These are phyloP conservation scores for Pestalotiopsis sp. DNA, from an alignment of 2,329 filamentous ascomycete species.

Conservation along the genomic window DNA sequence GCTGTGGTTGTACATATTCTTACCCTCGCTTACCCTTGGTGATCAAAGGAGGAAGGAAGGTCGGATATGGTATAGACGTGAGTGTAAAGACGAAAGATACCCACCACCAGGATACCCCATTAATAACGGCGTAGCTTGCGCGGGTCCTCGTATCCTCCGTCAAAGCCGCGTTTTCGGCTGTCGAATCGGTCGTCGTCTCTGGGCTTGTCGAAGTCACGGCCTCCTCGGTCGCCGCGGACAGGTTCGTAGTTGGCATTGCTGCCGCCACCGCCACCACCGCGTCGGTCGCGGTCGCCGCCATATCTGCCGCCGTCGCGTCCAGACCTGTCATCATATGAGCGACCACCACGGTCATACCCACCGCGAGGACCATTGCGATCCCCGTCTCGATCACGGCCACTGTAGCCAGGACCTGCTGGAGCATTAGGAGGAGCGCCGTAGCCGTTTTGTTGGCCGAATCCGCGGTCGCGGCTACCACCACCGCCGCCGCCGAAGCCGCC, in stretches of 20 bases:
- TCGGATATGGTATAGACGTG: constrained; percentile 33
- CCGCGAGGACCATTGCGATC: constrained; percentile 51
- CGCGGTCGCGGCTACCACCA: constrained; percentile 49
- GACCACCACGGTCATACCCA: constrained; percentile 60
- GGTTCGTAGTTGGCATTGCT: constrained; percentile 85
- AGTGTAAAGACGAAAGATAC: constrained; percentile 44
- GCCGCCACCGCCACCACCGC: constrained; percentile 34
- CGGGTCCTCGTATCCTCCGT: constrained; percentile 79
- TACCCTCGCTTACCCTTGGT: constrained; percentile 40
- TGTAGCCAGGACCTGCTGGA: constrained; percentile 61
- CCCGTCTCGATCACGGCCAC: constrained; percentile 48
- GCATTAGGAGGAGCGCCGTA: constrained; percentile 59
- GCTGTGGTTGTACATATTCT: constrained; percentile 22
- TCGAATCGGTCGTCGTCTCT: constrained; percentile 52
- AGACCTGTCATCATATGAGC: constrained; percentile 63
- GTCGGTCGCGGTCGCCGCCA: constrained; percentile 35
- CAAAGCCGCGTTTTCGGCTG: constrained; percentile 70
- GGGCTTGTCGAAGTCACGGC: constrained; percentile 57
- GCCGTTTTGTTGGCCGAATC: constrained; percentile 46
- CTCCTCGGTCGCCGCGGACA: constrained; percentile 63
- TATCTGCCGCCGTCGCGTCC: constrained; percentile 48
- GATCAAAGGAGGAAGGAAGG: constrained; percentile 37
- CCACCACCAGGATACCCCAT: constrained; percentile 41
- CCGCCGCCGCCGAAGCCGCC: constrained; percentile 50
- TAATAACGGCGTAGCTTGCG: constrained; percentile 66